Evolutionary conservation across 2,329 filamentous ascomycete genomes (phyloP).

Genomic region (Tolypocladium paradoxum): DNA sequence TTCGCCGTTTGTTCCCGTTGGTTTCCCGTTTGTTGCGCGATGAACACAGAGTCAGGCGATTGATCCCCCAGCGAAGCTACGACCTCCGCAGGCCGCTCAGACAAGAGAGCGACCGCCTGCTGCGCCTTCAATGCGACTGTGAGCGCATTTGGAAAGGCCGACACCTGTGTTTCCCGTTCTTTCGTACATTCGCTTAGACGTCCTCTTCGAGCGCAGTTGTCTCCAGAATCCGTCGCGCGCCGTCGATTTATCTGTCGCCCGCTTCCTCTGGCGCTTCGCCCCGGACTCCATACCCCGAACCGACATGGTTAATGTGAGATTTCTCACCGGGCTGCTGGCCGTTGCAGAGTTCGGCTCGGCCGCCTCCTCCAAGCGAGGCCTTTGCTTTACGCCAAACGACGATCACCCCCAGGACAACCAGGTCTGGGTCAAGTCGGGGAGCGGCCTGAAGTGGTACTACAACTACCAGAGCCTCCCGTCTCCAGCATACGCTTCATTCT

Average conservation of each 20-base stretch:
- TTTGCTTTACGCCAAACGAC: constrained; percentile 53
- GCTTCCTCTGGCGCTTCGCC: background rate
- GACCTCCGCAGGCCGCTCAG: background rate
- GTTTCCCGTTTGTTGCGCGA: background rate
- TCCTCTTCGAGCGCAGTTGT: background rate
- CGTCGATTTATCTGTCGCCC: background rate
- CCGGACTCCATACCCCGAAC: background rate
- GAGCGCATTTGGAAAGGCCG: background rate
- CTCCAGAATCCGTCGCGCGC: background rate
- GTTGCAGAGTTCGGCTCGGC: constrained; percentile 14
- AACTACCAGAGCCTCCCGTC: constrained; percentile 58
- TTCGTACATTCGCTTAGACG: background rate
- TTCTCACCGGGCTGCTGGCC: constrained; percentile 6
- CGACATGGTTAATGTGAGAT: background rate
- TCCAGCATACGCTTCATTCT: constrained; percentile 31
- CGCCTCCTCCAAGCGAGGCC: constrained; percentile 52
- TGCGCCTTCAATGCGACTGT: background rate
- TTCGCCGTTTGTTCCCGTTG: background rate
- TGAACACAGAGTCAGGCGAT: too few species aligned
- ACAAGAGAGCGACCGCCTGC: background rate
- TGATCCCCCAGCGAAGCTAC: background rate
- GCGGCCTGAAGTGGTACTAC: constrained; percentile 73
- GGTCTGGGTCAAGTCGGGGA: constrained; percentile 47
- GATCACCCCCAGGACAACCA: constrained; percentile 49
- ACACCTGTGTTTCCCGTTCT: background rate